phyloP scores from a whole-genome alignment of 495 filamentous ascomycete genomes.

The Penicillium soppii region DNA sequence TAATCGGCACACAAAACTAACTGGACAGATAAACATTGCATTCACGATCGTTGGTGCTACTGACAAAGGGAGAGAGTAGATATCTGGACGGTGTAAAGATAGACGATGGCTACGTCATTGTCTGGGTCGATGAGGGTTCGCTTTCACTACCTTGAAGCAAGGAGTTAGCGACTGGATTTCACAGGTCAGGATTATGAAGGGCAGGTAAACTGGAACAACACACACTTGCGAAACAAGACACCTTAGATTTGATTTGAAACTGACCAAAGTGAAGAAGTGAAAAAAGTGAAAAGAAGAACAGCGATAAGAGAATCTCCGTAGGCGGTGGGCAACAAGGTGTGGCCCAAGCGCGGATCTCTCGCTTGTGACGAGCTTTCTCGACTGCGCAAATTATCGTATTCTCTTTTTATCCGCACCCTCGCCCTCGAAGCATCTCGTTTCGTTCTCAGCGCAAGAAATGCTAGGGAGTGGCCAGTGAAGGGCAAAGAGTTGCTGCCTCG shows the following conservation, averaged over 20 bases:
- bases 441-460: slow-evolving; percentile 10
- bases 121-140: background rate
- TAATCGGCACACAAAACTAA: too few relatives aligned
- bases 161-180: background rate
- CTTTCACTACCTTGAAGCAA: background rate
- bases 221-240: too few relatives aligned
- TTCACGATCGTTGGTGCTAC: background rate
- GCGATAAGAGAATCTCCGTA: slow-evolving; percentile 17
- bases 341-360: slow-evolving; percentile 42
- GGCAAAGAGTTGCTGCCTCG: slow-evolving; percentile 22
- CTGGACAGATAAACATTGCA: too few relatives aligned
- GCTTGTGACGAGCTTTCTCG: slow-evolving; percentile 37
- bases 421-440: background rate
- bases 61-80: too few relatives aligned
- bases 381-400: slow-evolving; percentile 22
- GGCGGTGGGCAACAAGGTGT: slow-evolving; percentile 40
- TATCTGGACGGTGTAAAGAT: too few relatives aligned
- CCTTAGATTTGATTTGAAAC: background rate
- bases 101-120: background rate
- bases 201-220: too few relatives aligned
- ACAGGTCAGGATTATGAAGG: too few relatives aligned
- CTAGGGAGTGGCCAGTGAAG: slow-evolving; percentile 18
- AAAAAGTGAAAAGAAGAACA: background rate
- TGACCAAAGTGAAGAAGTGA: background rate
- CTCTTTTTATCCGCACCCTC: slow-evolving; percentile 16